Conservation (phyloP, 441 rosid species). For the Cnidoscolus chayamansa region DNA sequence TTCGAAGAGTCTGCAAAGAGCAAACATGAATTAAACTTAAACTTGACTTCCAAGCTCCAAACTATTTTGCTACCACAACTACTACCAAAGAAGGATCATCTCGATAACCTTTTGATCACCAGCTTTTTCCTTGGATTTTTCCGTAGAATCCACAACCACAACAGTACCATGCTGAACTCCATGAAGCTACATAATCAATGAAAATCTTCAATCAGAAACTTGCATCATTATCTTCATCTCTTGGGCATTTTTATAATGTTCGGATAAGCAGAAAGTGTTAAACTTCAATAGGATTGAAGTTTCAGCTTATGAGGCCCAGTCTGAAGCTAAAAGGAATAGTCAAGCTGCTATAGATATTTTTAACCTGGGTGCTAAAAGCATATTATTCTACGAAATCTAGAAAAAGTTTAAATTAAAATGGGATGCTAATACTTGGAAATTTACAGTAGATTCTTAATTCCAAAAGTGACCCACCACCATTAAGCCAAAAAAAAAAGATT, state of each 20-base stretch:
- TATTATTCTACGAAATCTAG: conserved; percentile 12
- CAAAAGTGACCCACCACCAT: conserved; percentile 37
- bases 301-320: background rate
- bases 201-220: background rate
- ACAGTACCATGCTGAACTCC: conserved; percentile 45
- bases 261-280: background rate
- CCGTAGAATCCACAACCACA: conserved; percentile 52
- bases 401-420: conserved; percentile 2
- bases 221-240: background rate
- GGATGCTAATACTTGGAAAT: conserved; percentile 4
- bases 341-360: background rate
- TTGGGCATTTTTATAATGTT: background rate
- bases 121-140: conserved; percentile 50
- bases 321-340: background rate
- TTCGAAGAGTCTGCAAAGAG: conserved; percentile 69
- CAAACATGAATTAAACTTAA: conserved; percentile 16
- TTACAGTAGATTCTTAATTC: conserved; percentile 20
- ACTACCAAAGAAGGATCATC: background rate
- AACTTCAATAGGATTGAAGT: background rate
- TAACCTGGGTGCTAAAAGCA: conserved; percentile 10
- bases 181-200: conserved; percentile 26
- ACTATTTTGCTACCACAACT: background rate
- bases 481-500: conserved; percentile 20
- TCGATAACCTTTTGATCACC: conserved; percentile 64
- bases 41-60: conserved; percentile 6